Evolutionary conservation across 305 asterid genomes (phyloP).

Genomic region (Fraxinus sp.): DNA sequence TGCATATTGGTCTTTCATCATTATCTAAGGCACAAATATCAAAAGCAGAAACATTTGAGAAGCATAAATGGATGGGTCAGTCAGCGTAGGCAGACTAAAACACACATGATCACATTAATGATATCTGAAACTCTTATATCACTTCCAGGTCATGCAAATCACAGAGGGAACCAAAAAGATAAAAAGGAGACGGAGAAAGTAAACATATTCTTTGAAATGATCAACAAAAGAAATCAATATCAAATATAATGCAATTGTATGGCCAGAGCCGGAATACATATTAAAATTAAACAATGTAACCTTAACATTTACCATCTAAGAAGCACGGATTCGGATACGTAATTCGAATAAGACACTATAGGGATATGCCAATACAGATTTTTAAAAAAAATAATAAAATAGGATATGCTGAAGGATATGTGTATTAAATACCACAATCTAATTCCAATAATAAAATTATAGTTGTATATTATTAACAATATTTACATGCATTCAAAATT

Average conservation of each 20-base stretch:
- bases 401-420: neutral
- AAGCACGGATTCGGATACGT: neutral
- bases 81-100: neutral
- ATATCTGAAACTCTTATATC: neutral
- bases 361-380: neutral
- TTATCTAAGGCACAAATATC: slow-evolving; percentile 27
- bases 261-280: neutral
- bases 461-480: neutral
- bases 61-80: slow-evolving; percentile 4
- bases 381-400: too few species aligned
- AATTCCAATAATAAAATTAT: neutral
- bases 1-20: slow-evolving; percentile 65
- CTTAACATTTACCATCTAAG: neutral
- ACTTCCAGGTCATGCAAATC: neutral
- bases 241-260: neutral
- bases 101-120: neutral
- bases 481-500: neutral
- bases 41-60: slow-evolving; percentile 13
- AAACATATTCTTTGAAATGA: neutral
- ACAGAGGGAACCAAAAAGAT: neutral
- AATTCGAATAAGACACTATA: neutral
- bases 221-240: neutral
- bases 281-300: neutral
- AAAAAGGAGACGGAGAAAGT: neutral
- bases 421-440: neutral